Evolutionary conservation across 1,284 basidiomycete species (phyloP), one percentile per base, ranked within the genome.

Genomic region (Bondarzewia mesenterica): DNA sequence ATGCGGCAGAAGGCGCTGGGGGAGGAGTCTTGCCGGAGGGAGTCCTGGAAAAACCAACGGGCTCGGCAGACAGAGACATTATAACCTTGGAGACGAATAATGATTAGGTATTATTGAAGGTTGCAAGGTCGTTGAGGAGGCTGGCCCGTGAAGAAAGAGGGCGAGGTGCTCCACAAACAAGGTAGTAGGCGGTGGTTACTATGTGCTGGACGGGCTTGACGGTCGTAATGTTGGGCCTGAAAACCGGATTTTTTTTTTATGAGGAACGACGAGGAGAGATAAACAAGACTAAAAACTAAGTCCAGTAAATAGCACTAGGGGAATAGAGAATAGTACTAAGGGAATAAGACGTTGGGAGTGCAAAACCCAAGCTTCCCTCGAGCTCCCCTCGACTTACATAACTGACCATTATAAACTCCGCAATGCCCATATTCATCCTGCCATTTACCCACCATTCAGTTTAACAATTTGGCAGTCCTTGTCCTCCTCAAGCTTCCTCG

Each of bases 11-110:
- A 49, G 89, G 89, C 20, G 89, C 89, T 46, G 89, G 89, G 52
- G 89, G 89, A 52, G 89, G 89, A 2, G 89, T 90, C 70, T 90
- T 90, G 55, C 88, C 88, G 63, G 85, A 84, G 57, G 85, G 74
- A 63, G 76, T 79, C 72, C 85, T 82, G 60, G 82, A 74, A 77
- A 85, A 89, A 66, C 80, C 74, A 71, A 74, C 73, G 67, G 75
- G 80, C 70, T 78, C 83, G 78, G 86, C 79, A 64, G 87, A 87
- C 76, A 89, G 80, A 74, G 86, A 89, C 86, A 89, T 89, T 83
- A 82, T 82, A 81, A 66, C 70, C 61, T 72, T 72, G 52, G 54
- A 54, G 56, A 56, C 70, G 71, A 71, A 70, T 69, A 75, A 75
- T 66, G 77, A 89, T 89, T 89, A 89, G 74, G 75, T 77, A 89